Percentiles rank a stretch among this genome's conserved stretches.
These are phyloP conservation scores for Articulospora tetracladia DNA, from an alignment of 495 filamentous ascomycete genomes.

Conservation along the genomic window DNA sequence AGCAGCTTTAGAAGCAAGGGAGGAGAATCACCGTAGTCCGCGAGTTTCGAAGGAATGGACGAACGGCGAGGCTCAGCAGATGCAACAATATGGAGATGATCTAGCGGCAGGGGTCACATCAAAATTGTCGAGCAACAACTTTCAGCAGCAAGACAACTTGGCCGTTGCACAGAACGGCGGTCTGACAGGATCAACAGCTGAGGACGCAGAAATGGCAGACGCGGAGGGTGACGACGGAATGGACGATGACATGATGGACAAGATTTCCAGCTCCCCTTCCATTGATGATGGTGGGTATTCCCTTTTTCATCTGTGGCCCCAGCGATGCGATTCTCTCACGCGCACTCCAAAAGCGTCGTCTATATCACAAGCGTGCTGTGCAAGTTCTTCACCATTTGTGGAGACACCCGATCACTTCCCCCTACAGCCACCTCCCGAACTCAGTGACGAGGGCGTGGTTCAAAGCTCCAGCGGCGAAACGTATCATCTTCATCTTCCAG, in stretches of 20 bases:
- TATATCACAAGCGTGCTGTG: slow-evolving; percentile 24
- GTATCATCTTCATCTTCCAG: slow-evolving; percentile 55
- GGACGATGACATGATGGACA: slow-evolving; percentile 91
- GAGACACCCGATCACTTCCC: slow-evolving; percentile 44
- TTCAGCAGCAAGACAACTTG: slow-evolving; percentile 46
- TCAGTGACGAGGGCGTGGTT: slow-evolving; percentile 34
- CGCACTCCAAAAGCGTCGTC: slow-evolving; percentile 23
- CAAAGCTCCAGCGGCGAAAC: slow-evolving; percentile 8
- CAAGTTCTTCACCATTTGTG: slow-evolving; percentile 53
- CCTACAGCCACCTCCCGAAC: slow-evolving; percentile 29
- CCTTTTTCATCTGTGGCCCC: slow-evolving; percentile 33
- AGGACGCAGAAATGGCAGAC: slow-evolving; percentile 66
- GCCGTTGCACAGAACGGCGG: slow-evolving; percentile 53
- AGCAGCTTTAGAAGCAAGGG: slow-evolving; percentile 67
- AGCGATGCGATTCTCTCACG: slow-evolving; percentile 36
- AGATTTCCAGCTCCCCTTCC: slow-evolving; percentile 95
- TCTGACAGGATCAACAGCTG: slow-evolving; percentile 30
- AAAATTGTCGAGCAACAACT: slow-evolving; percentile 32
- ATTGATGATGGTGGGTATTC: slow-evolving; percentile 93
- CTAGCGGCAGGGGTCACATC: slow-evolving; percentile 38
- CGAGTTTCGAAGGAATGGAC: slow-evolving; percentile 44
- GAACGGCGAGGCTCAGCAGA: slow-evolving; percentile 40
- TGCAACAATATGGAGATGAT: slow-evolving; percentile 46
- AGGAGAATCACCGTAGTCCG: slow-evolving; percentile 48
- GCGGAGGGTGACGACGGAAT: slow-evolving; percentile 70